phyloP scores from a whole-genome alignment of 305 asterid species.

The Fraxinus dipetala region DNA sequence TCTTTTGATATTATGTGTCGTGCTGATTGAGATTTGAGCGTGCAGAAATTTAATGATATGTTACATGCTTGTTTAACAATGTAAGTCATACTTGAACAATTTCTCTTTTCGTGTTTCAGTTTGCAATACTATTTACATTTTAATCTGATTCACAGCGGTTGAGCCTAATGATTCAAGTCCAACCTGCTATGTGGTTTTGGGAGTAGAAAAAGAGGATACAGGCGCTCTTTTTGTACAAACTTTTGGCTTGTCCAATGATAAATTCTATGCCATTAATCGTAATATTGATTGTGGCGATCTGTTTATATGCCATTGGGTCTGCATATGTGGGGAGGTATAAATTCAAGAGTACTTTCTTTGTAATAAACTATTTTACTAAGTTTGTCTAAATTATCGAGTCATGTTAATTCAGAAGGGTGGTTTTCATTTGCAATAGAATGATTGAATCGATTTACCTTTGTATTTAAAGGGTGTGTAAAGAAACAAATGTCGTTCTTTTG shows the following conservation, averaged over 20 bases:
- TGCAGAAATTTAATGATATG: neutral
- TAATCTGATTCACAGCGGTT: neutral
- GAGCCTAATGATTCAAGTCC: neutral
- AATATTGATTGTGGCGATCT: neutral
- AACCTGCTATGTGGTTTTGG: neutral
- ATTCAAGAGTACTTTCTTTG: neutral
- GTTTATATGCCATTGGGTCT: neutral
- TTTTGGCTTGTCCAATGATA: neutral
- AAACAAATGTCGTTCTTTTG: neutral
- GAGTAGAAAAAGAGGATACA: neutral
- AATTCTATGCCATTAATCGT: neutral
- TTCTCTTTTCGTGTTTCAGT: neutral
- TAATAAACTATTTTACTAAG: neutral
- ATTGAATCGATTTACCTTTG: neutral
- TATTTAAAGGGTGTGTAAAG: neutral
- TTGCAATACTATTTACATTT: neutral
- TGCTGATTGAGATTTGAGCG: neutral
- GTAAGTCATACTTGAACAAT: neutral
- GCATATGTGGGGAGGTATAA: neutral
- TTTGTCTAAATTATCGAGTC: neutral
- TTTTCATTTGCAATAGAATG: neutral
- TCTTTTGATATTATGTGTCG: neutral
- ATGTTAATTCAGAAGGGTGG: neutral
- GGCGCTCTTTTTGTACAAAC: neutral
- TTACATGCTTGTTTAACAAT: neutral